Evolutionary conservation across 192 early-diverging fungal species (phyloP).

Genomic region (Entomortierella lignicola): DNA sequence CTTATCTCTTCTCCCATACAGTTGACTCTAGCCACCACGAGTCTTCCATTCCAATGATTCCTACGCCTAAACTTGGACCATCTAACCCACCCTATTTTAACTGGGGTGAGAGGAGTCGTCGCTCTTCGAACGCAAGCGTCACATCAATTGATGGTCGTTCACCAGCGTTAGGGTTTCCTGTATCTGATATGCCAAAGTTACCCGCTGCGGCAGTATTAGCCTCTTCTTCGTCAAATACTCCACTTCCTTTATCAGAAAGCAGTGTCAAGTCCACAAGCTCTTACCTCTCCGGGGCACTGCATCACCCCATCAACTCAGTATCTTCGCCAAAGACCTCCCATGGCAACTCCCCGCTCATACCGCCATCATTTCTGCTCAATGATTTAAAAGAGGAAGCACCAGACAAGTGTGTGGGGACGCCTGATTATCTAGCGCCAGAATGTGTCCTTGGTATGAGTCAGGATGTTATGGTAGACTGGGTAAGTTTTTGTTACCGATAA

Average conservation of each 20-base stretch:
- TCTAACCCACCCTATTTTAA: conserved; percentile 44
- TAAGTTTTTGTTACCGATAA: conserved; percentile 44
- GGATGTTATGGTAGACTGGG: conserved; percentile 90
- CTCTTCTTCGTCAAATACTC: conserved; percentile 34
- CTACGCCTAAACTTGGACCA: conserved; percentile 44
- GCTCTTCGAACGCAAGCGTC: conserved; percentile 61
- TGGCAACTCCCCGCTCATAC: conserved; percentile 50
- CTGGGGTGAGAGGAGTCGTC: conserved; percentile 57
- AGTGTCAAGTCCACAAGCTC: conserved; percentile 53
- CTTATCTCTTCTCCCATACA: conserved; percentile 38
- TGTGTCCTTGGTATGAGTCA: conserved; percentile 87
- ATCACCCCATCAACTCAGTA: conserved; percentile 15
- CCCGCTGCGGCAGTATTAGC: conserved; percentile 43
- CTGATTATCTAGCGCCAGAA: conserved; percentile 91
- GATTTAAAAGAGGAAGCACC: conserved; percentile 57
- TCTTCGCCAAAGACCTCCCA: conserved; percentile 42
- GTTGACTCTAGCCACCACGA: conserved; percentile 26
- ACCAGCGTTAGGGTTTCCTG: conserved; percentile 23
- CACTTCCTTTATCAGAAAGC: conserved; percentile 47
- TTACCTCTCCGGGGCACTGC: conserved; percentile 32
- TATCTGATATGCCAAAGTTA: conserved; percentile 38
- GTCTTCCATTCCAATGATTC: conserved; percentile 47
- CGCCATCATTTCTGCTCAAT: conserved; percentile 58
- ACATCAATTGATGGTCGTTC: conserved; percentile 51
- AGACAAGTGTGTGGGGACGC: conserved; percentile 84